Conservation (phyloP, 257 asterid species). For the Ehretia macrophylla region DNA sequence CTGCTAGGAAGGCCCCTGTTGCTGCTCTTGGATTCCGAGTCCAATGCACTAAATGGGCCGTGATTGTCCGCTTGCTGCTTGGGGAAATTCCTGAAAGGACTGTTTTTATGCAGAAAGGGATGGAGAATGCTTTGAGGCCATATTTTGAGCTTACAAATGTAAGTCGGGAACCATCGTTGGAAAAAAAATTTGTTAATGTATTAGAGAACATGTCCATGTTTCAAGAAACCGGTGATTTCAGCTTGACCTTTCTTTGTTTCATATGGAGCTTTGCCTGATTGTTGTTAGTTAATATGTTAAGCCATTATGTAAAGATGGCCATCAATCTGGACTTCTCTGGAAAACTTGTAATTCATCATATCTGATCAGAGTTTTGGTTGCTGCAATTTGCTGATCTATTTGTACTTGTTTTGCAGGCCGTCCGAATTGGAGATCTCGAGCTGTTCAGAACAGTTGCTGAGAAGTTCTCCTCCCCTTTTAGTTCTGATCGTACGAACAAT, state of each 20-base stretch:
- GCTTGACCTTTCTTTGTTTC: neutral
- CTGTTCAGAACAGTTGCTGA: conserved; percentile 70
- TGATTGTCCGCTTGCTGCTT: conserved; percentile 81
- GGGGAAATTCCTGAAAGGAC: conserved; percentile 98
- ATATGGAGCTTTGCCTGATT: neutral
- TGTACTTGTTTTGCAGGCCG: conserved; percentile 55
- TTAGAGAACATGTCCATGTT: neutral
- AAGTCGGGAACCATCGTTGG: conserved; percentile 25
- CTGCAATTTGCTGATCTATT: neutral
- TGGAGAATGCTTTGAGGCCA: conserved; percentile 88
- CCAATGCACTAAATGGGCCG: conserved; percentile 93
- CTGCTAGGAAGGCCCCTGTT: conserved; percentile 84
- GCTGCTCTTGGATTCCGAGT: conserved; percentile 86
- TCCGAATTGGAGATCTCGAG: conserved; percentile 84
- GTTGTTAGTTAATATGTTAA: too few relatives aligned
- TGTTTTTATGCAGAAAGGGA: conserved; percentile 90
- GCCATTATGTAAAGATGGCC: neutral
- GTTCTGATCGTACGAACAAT: conserved; percentile 72
- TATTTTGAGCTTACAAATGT: conserved; percentile 97
- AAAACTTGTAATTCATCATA: neutral
- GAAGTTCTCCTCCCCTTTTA: conserved; percentile 66
- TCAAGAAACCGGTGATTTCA: neutral
- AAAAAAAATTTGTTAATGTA: neutral
- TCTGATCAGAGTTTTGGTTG: conserved; percentile 5
- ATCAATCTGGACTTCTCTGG: neutral